These are phyloP conservation scores for Fusarium oligoseptatum DNA, from an alignment of 2,329 filamentous ascomycete species.

Conservation along the genomic window DNA sequence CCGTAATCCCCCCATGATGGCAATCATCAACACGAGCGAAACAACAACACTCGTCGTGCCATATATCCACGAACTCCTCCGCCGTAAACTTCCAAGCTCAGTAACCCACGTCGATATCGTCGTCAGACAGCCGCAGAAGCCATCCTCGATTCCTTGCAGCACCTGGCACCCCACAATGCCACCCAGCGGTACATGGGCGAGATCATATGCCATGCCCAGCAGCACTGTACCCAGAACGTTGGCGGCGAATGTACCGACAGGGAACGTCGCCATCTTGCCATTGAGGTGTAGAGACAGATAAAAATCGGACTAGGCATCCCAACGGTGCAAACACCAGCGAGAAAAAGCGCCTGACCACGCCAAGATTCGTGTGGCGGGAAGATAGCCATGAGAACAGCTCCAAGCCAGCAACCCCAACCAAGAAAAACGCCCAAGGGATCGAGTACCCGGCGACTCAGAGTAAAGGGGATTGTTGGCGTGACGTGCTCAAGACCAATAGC, in stretches of 20 bases:
- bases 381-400: constrained; percentile 77
- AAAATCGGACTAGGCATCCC: constrained; percentile 81
- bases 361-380: constrained; percentile 80
- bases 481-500: constrained; percentile 71
- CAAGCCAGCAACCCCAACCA: constrained; percentile 82
- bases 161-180: constrained; percentile 75
- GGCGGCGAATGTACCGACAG: constrained; percentile 86
- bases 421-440: constrained; percentile 75
- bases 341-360: constrained; percentile 83
- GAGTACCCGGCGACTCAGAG: constrained; percentile 68
- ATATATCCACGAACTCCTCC: constrained; percentile 75
- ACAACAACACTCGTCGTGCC: constrained; percentile 70
- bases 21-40: constrained; percentile 71
- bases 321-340: constrained; percentile 85
- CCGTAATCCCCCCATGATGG: constrained; percentile 80
- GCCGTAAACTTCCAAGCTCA: constrained; percentile 67
- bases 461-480: constrained; percentile 72
- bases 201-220: constrained; percentile 81
- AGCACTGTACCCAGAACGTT: constrained; percentile 84
- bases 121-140: constrained; percentile 76
- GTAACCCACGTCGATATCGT: constrained; percentile 77
- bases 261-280: constrained; percentile 74
- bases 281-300: constrained; percentile 82
- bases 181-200: constrained; percentile 75
- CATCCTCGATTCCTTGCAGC: constrained; percentile 74